Conservation (phyloP, 306 rosid species). For the Prunus dulcis region DNA sequence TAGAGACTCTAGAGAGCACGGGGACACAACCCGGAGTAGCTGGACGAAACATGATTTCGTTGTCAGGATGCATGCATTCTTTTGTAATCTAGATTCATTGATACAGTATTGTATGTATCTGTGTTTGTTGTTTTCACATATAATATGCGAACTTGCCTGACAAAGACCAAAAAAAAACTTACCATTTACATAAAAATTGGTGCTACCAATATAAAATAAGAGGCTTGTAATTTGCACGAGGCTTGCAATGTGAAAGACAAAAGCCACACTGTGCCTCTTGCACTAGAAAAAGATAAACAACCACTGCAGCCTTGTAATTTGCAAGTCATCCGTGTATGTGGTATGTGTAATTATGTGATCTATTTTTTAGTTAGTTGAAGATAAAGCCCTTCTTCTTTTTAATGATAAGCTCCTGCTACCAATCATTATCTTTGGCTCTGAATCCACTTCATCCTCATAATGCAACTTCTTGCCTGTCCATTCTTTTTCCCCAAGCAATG, state of each 20-base stretch:
- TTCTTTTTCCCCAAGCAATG: background rate
- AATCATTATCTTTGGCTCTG: constrained; percentile 11
- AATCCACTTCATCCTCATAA: background rate
- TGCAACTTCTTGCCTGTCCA: no score
- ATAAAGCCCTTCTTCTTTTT: constrained; percentile 21
- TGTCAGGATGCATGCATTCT: constrained; percentile 18
- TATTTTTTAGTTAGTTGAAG: constrained; percentile 12
- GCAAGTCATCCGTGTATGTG: background rate
- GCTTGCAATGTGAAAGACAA: no score
- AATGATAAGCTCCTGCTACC: constrained; percentile 22
- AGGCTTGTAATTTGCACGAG: no score
- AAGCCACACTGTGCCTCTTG: no score
- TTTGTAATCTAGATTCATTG: background rate
- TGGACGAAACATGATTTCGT: constrained; percentile 38
- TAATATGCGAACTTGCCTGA: background rate
- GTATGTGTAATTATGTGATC: no score
- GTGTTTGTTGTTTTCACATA: background rate
- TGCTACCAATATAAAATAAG: background rate
- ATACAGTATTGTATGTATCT: constrained; percentile 24
- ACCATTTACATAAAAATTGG: background rate
- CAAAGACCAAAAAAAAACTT: no score
- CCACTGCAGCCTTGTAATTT: background rate
- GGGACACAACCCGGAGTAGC: constrained; percentile 49
- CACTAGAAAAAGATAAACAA: no score
- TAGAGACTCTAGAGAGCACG: constrained; percentile 13